Evolutionary conservation across 2,329 filamentous ascomycete species (phyloP).

Genomic region (Epichloe amarillans): DNA sequence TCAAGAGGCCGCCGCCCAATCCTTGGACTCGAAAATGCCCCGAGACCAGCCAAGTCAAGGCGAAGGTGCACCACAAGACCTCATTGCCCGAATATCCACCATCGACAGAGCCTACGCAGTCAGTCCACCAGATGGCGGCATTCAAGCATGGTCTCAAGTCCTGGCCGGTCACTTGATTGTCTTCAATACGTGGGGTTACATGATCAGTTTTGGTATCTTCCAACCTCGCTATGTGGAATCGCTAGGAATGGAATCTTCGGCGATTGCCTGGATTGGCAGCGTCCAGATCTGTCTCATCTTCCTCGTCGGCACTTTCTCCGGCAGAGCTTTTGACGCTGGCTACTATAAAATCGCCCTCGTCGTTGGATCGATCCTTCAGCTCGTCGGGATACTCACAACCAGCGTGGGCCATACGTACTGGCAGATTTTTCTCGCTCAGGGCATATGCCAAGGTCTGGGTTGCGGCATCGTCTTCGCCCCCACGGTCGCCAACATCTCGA

Average conservation of each 20-base stretch:
- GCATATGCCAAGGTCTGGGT: slow-evolving; percentile 43
- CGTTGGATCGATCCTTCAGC: slow-evolving; percentile 26
- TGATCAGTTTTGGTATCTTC: slow-evolving; percentile 26
- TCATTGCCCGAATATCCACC: background rate
- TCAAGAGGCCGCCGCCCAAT: background rate
- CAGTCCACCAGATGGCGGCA: slow-evolving; percentile 22
- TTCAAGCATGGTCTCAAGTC: slow-evolving; percentile 25
- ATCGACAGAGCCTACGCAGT: slow-evolving; percentile 2
- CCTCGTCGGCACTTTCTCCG: slow-evolving; percentile 26
- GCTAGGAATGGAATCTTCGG: slow-evolving; percentile 20
- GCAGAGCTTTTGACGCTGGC: slow-evolving; percentile 28
- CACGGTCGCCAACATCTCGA: slow-evolving; percentile 39
- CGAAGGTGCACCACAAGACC: background rate
- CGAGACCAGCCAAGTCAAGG: background rate
- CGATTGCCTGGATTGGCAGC: slow-evolving; percentile 36
- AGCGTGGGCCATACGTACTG: slow-evolving; percentile 30
- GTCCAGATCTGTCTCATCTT: slow-evolving; percentile 31
- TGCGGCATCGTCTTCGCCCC: slow-evolving; percentile 41
- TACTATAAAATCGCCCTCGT: slow-evolving; percentile 22
- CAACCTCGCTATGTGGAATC: slow-evolving; percentile 24
- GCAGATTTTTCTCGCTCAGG: slow-evolving; percentile 38
- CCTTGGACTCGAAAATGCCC: no score
- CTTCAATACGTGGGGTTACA: slow-evolving; percentile 25
- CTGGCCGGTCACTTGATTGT: slow-evolving; percentile 23
- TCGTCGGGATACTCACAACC: slow-evolving; percentile 31